Conservation (phyloP, 345 rosid species). For the Populus ilicifolia region DNA sequence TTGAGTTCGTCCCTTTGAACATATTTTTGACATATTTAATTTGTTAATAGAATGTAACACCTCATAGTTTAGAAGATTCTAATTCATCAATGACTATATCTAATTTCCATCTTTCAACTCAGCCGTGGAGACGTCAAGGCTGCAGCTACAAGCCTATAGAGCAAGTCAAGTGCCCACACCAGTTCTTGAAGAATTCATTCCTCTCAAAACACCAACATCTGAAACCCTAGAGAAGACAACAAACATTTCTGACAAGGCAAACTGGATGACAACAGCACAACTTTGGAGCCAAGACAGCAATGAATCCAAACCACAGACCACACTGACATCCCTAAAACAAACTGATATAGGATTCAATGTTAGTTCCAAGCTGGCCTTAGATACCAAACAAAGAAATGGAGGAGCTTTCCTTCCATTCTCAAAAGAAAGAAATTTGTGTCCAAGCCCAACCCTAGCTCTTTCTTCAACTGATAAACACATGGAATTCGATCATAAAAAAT, state of each 20-base stretch:
- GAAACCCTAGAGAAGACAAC: slow-evolving; percentile 38
- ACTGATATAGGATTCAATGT: slow-evolving; percentile 45
- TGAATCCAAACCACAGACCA: slow-evolving; percentile 38
- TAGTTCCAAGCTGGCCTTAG: slow-evolving; percentile 57
- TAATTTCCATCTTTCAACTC: slow-evolving; percentile 8
- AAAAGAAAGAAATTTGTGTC: slow-evolving; percentile 53
- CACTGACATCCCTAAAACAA: slow-evolving; percentile 38
- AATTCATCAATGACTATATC: background rate
- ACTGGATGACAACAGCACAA: slow-evolving; percentile 94
- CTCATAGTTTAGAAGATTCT: background rate
- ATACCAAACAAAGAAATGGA: slow-evolving; percentile 65
- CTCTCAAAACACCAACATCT: slow-evolving; percentile 52
- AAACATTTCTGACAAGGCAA: slow-evolving; percentile 50
- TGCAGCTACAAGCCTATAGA: slow-evolving; percentile 66
- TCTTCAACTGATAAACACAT: slow-evolving; percentile 29
- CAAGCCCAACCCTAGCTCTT: slow-evolving; percentile 47
- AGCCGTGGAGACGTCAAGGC: slow-evolving; percentile 89
- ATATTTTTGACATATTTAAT: slow-evolving; percentile 1
- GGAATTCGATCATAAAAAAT: slow-evolving; percentile 52
- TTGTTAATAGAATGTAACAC: slow-evolving; percentile 20
- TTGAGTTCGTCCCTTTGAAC: slow-evolving; percentile 13
- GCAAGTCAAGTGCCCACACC: slow-evolving; percentile 59
- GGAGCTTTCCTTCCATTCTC: slow-evolving; percentile 95
- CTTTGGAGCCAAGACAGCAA: slow-evolving; percentile 81
- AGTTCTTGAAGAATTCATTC: slow-evolving; percentile 93